Evolutionary conservation across 1,139 yeast genomes (phyloP).

Genomic region (Kodamaea suecica): DNA sequence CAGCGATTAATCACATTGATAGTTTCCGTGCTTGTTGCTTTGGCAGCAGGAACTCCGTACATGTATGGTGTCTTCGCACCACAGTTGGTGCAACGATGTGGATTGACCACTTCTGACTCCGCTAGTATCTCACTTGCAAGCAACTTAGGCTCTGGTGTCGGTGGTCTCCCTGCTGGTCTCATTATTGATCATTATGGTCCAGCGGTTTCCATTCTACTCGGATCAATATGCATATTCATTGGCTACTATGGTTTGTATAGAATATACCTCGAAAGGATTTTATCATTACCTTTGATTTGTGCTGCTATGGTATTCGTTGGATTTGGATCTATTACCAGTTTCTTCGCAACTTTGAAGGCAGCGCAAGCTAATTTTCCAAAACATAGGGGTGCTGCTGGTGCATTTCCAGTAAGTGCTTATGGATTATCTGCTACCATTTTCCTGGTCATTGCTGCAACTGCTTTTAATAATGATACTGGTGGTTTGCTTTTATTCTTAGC

Average conservation of each 20-base stretch:
- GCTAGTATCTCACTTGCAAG: constrained; percentile 62
- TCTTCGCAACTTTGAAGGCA: constrained; percentile 64
- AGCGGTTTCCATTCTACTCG: constrained; percentile 47
- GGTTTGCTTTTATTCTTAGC: constrained; percentile 38
- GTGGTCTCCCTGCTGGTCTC: constrained; percentile 69
- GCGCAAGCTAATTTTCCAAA: constrained; percentile 69
- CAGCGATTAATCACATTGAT: constrained; percentile 14
- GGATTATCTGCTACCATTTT: constrained; percentile 50
- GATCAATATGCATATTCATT: constrained; percentile 47
- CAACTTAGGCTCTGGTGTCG: constrained; percentile 60
- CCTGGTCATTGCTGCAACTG: constrained; percentile 43
- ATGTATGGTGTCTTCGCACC: constrained; percentile 72
- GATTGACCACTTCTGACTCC: constrained; percentile 57
- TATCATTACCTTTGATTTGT: constrained; percentile 30
- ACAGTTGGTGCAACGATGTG: constrained; percentile 55
- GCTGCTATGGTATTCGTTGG: constrained; percentile 50
- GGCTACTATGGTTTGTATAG: constrained; percentile 37
- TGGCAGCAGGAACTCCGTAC: constrained; percentile 67
- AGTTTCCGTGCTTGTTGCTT: constrained; percentile 33
- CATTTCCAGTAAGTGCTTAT: constrained; percentile 57
- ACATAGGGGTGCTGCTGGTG: constrained; percentile 68
- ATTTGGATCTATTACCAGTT: constrained; percentile 62
- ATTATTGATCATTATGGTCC: constrained; percentile 63
- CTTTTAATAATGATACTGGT: constrained; percentile 44
- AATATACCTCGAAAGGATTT: constrained; percentile 25